Evolutionary conservation across 176 grass and related monocot genomes (phyloP).

Genomic region (Saccharum spontaneum): DNA sequence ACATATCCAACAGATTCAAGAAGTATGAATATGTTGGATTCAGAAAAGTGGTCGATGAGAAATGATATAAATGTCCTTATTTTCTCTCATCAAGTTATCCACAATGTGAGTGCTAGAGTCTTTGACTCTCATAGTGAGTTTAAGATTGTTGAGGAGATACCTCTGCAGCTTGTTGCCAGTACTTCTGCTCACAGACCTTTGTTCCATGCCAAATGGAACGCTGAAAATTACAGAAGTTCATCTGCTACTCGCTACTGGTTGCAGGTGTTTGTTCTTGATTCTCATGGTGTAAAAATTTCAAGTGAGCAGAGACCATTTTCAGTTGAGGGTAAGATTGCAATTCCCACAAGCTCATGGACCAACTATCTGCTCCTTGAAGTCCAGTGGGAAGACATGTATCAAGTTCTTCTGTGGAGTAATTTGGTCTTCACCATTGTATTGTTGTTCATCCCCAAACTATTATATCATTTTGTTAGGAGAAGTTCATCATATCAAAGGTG

Average conservation of each 20-base stretch:
- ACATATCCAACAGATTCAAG: slow-evolving; percentile 90
- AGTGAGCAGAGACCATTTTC: slow-evolving; percentile 71
- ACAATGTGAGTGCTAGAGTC: slow-evolving; percentile 78
- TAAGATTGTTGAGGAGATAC: slow-evolving; percentile 82
- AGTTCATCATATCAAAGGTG: slow-evolving; percentile 44
- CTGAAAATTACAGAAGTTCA: slow-evolving; percentile 70
- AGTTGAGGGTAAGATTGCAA: slow-evolving; percentile 54
- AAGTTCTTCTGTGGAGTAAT: slow-evolving; percentile 67
- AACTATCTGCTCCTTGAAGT: slow-evolving; percentile 72
- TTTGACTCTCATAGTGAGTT: slow-evolving; percentile 76
- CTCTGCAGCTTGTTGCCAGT: slow-evolving; percentile 49
- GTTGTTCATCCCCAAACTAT: slow-evolving; percentile 52
- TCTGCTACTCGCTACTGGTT: slow-evolving; percentile 75
- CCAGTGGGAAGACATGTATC: slow-evolving; percentile 75
- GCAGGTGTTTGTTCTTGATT: slow-evolving; percentile 70
- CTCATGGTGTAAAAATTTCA: slow-evolving; percentile 46
- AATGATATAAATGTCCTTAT: slow-evolving; percentile 94
- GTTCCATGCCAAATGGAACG: slow-evolving; percentile 87
- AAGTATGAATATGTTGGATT: slow-evolving; percentile 69
- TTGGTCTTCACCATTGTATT: slow-evolving; percentile 50
- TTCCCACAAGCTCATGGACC: slow-evolving; percentile 39
- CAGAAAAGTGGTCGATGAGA: slow-evolving; percentile 39
- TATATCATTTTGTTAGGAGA: slow-evolving; percentile 48
- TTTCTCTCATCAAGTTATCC: slow-evolving; percentile 57
- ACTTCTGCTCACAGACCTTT: slow-evolving; percentile 46